Conservation (phyloP, 352 stramenopile species). For the Salisapilia sapeloensis region DNA sequence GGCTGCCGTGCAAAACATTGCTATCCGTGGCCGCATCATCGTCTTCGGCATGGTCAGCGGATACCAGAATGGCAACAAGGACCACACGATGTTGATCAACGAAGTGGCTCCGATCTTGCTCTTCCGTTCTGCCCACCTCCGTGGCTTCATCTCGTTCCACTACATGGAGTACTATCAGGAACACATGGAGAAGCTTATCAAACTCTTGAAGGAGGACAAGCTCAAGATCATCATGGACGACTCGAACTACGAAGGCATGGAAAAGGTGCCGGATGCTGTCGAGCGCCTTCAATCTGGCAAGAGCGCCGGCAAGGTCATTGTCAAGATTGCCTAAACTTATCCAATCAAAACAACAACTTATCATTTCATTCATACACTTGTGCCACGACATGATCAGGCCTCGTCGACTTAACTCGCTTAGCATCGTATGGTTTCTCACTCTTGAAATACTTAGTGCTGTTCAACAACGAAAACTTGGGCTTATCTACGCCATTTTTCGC, state of each 20-base stretch:
- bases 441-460: constrained; percentile 1
- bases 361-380: constrained; percentile 50
- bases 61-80: constrained; percentile 14
- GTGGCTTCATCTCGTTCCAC: constrained; percentile 6
- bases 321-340: too few species aligned
- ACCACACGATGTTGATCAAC: too few species aligned
- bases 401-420: constrained; percentile 25
- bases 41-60: constrained; percentile 35
- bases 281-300: constrained; percentile 61
- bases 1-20: constrained; percentile 32
- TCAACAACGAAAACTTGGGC: constrained; percentile 26
- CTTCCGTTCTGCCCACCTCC: constrained; percentile 13
- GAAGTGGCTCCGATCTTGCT: constrained; percentile 15
- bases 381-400: constrained; percentile 39
- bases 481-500: constrained; percentile 24
- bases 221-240: constrained; percentile 27
- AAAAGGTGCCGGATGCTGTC: constrained; percentile 38
- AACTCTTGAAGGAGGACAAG: constrained; percentile 25
- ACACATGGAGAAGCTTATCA: constrained; percentile 28
- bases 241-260: constrained; percentile 30
- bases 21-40: constrained; percentile 33
- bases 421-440: constrained; percentile 11
- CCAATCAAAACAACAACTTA: too few species aligned
- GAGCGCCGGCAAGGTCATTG: constrained; percentile 73
- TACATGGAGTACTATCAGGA: constrained; percentile 17